Evolutionary conservation across 225 moss, liverwort and hornwort species (phyloP).

Genomic region (Marchantia paleacea): DNA sequence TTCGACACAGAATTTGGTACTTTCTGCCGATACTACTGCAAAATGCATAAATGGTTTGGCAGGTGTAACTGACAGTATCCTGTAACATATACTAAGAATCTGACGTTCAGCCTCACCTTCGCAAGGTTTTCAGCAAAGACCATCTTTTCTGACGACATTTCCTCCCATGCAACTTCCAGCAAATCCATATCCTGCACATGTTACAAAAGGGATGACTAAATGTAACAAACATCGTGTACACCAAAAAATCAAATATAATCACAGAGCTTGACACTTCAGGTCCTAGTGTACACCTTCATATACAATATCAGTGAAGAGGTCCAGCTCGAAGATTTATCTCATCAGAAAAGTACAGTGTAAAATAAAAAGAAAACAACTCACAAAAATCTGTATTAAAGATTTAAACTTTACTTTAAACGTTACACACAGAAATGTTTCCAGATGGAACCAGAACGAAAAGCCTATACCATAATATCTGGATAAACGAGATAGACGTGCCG

Average conservation of each 20-base stretch:
- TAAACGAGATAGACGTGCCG: not conserved
- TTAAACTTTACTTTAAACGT: too few relatives aligned
- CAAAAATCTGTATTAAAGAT: too few relatives aligned
- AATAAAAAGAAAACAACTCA: too few relatives aligned
- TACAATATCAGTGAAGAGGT: too few relatives aligned
- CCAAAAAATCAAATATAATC: not conserved
- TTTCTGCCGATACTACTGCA: not conserved
- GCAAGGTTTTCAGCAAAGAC: slow-evolving; percentile 74
- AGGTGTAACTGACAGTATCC: not conserved
- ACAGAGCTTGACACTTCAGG: not conserved
- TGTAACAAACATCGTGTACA: not conserved
- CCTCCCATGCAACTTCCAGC: slow-evolving; percentile 95
- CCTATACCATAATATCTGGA: not conserved
- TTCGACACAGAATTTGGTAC: not conserved
- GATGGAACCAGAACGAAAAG: not conserved
- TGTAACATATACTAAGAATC: not conserved
- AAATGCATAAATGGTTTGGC: not conserved
- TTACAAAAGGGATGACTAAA: not conserved
- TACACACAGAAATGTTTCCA: not conserved
- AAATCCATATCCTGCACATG: slow-evolving; percentile 67
- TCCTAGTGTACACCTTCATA: not conserved
- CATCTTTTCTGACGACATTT: slow-evolving; percentile 60
- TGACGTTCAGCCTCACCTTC: slow-evolving; percentile 44
- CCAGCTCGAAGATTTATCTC: too few relatives aligned
- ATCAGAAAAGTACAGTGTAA: too few relatives aligned